Conservation (phyloP, 2,329 filamentous ascomycete species). For the Botrytis paeoniae region DNA sequence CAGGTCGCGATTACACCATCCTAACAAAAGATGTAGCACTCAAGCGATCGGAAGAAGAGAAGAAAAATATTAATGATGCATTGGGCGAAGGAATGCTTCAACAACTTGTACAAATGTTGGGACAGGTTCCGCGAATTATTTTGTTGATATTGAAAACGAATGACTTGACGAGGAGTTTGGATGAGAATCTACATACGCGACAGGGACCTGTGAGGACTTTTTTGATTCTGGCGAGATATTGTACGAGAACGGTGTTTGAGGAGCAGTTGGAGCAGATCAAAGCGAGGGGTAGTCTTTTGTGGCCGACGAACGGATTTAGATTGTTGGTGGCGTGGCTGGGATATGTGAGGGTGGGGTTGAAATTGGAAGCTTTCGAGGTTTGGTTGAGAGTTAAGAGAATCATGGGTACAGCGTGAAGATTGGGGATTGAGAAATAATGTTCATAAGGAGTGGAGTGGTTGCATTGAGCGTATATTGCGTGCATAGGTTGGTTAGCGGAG, state of each 20-base stretch:
- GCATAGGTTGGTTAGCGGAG: not conserved
- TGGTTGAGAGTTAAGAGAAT: slow-evolving; percentile 56
- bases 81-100: slow-evolving; percentile 85
- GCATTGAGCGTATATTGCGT: not conserved
- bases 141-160: slow-evolving; percentile 97
- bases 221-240: slow-evolving; percentile 67
- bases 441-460: not conserved
- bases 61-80: slow-evolving; percentile 79
- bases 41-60: slow-evolving; percentile 67
- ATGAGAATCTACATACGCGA: slow-evolving; percentile 81
- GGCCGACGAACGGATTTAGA: slow-evolving; percentile 54
- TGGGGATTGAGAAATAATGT: not conserved
- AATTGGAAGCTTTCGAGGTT: slow-evolving; percentile 61
- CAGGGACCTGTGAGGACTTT: slow-evolving; percentile 64
- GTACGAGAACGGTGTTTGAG: slow-evolving; percentile 61
- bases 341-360: slow-evolving; percentile 58
- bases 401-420: slow-evolving; percentile 31
- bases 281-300: slow-evolving; percentile 52
- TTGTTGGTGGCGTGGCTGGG: slow-evolving; percentile 56
- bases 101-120: slow-evolving; percentile 82
- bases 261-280: slow-evolving; percentile 60
- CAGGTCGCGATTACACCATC: slow-evolving; percentile 83
- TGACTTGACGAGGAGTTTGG: slow-evolving; percentile 87
- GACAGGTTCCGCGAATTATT: slow-evolving; percentile 86
- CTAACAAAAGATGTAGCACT: slow-evolving; percentile 57